A percentile compares a stretch with the other conserved stretches of the same genome.
Evolutionary conservation across 768 basidiomycete species (phyloP).

Genomic region (Macrolepiota fuliginosa): DNA sequence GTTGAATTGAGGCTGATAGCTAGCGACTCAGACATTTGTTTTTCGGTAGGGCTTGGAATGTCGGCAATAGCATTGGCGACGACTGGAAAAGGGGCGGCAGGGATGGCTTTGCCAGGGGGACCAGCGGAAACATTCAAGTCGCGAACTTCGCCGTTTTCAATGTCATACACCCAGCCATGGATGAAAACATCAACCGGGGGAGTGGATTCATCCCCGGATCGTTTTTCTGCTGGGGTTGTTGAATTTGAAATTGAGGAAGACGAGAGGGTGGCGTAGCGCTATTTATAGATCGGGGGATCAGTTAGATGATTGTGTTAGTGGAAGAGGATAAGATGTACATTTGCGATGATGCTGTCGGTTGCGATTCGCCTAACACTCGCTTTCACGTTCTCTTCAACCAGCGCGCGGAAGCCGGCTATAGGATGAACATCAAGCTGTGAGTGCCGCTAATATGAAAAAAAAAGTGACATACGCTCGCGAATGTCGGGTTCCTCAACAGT

Average conservation of each 20-base stretch:
- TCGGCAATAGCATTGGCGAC: constrained; percentile 13
- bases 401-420: constrained; percentile 33
- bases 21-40: neutral
- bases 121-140: constrained; percentile 38
- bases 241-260: neutral
- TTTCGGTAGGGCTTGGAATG: neutral
- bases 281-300: neutral
- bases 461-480: constrained; percentile 25
- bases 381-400: constrained; percentile 16
- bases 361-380: constrained; percentile 20
- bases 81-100: constrained; percentile 19
- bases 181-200: constrained; percentile 25
- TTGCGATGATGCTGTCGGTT: constrained; percentile 17
- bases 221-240: neutral
- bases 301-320: neutral
- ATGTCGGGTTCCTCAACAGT: constrained; percentile 25
- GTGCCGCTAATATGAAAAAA: accelerated
- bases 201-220: constrained; percentile 13
- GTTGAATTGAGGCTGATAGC: neutral
- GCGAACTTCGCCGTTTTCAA: constrained; percentile 41
- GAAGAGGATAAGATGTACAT: constrained; percentile 13
- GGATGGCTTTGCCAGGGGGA: constrained; percentile 25
- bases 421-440: neutral
- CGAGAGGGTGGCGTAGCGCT: constrained; percentile 17
- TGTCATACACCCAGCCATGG: constrained; percentile 55